Evolutionary conservation across 257 asterid species (phyloP).

Genomic region (Vinca minor): DNA sequence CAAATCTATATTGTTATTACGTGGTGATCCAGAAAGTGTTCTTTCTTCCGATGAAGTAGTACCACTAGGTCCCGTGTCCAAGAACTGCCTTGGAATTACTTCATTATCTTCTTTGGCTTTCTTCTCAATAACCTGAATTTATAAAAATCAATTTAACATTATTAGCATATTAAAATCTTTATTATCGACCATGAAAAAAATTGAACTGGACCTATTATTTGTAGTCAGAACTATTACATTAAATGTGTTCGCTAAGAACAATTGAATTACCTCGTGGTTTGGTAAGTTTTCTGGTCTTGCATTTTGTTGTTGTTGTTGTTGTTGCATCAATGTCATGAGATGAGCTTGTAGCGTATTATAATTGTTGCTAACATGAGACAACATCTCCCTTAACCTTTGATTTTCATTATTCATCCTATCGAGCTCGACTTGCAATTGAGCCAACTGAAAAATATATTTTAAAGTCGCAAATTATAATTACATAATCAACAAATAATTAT

Average conservation of each 20-base stretch:
- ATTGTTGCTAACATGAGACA: slow-evolving; percentile 52
- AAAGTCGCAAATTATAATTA: background rate
- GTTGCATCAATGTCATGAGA: slow-evolving; percentile 40
- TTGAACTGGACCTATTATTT: too few relatives aligned
- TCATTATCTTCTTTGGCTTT: slow-evolving; percentile 8
- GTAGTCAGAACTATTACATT: too few relatives aligned
- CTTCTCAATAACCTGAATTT: slow-evolving; percentile 10
- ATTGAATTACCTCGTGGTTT: slow-evolving; percentile 21
- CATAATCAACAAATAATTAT: background rate
- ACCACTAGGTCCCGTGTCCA: slow-evolving; percentile 41
- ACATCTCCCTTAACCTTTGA: slow-evolving; percentile 64
- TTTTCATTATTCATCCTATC: slow-evolving; percentile 63
- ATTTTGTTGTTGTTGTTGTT: slow-evolving; percentile 29
- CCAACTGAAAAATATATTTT: slow-evolving; percentile 28
- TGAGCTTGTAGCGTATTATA: slow-evolving; percentile 59
- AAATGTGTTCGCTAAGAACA: too few relatives aligned
- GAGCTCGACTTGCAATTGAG: slow-evolving; percentile 53
- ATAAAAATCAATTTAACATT: background rate
- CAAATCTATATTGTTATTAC: slow-evolving; percentile 19
- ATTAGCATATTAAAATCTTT: too few relatives aligned
- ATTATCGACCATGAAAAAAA: too few relatives aligned
- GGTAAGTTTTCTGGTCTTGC: slow-evolving; percentile 14
- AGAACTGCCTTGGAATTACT: slow-evolving; percentile 47
- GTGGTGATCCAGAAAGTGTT: slow-evolving; percentile 59
- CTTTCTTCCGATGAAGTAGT: slow-evolving; percentile 56